Evolutionary conservation across 2,329 filamentous ascomycete species (phyloP), one percentile per base, ranked within the genome.

Genomic region (Paracoccidioides brasiliensis): DNA sequence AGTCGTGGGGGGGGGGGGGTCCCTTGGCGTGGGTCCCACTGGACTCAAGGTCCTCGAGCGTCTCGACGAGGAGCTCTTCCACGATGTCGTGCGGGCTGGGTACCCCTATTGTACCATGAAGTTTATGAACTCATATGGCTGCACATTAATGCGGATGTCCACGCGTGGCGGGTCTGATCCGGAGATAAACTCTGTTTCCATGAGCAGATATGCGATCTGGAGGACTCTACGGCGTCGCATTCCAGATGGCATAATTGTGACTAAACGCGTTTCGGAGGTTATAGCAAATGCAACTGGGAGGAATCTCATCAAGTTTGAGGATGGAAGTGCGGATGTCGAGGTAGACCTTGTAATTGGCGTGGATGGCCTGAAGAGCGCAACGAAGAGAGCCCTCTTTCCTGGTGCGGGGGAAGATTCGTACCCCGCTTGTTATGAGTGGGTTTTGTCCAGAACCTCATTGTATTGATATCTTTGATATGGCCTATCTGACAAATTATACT

Each of bases 321-420:
- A 73, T 57, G 66, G 63, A 0, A 69, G 64, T 52, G 15, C 59
- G 0, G 59, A 68, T 14, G 61, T 63, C 8, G 63, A 69, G 45
- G 72, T 67, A 5, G 73, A 75, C 62, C 60, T 76, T 30, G 64
- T 75, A 2, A 68, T 75, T 52, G 72, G 73, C 4, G 70, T 72
- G 0, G 73, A 75, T 61, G 73, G 73, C 0, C 52, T 75, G 14
- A 67, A 67, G 50, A 71, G 70, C 49, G 65, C 63, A 0, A 64
- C 65, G 2, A 70, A 69, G 55, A 65, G 57, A 40, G 67, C 67
- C 0, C 58, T 76, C 28, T 73, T 76, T 51, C 64, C 63, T 0
- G 64, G 66, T 9, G 58, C 57, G 1, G 59, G 64, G 42, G 61
- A 66, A 28, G 67, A 70, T 45, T 59, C 63, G 2, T 73, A 68